Conservation (phyloP, 2,329 filamentous ascomycete species). For the Apiospora saccharicola region DNA sequence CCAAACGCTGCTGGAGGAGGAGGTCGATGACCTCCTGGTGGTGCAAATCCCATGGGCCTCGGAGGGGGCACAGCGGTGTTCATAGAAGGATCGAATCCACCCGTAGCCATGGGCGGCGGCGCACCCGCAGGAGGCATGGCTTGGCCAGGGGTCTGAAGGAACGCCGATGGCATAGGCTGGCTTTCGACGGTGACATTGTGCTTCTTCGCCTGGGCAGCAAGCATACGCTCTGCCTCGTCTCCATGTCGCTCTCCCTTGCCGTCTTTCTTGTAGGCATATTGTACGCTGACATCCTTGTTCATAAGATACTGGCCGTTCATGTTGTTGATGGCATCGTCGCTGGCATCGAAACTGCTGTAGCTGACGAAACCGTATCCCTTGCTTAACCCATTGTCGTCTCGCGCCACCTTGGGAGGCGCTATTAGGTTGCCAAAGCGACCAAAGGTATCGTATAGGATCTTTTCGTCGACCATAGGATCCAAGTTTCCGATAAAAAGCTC, state of each 20-base stretch:
- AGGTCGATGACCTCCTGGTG: constrained; percentile 39
- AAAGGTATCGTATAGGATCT: constrained; percentile 93
- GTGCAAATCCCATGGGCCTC: constrained; percentile 47
- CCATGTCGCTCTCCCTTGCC: constrained; percentile 96
- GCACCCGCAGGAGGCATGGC: constrained; percentile 35
- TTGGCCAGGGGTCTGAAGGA: constrained; percentile 58
- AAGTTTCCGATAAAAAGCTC: constrained; percentile 97
- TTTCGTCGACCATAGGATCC: constrained; percentile 93
- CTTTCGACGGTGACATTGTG: constrained; percentile 88
- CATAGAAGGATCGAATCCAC: constrained; percentile 33
- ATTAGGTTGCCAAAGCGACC: constrained; percentile 88
- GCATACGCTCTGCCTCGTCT: constrained; percentile 89
- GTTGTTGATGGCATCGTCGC: constrained; percentile 87
- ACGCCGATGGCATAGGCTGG: constrained; percentile 77
- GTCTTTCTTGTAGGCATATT: constrained; percentile 99
- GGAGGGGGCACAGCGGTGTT: constrained; percentile 43
- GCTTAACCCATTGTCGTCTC: constrained; percentile 85
- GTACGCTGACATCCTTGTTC: constrained; percentile 95
- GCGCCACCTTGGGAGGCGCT: constrained; percentile 86
- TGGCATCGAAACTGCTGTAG: constrained; percentile 91
- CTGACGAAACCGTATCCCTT: constrained; percentile 98
- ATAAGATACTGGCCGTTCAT: constrained; percentile 97
- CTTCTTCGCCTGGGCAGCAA: constrained; percentile 91
- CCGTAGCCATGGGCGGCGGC: constrained; percentile 39
- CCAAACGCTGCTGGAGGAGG: constrained; percentile 44